Conservation (phyloP, 805 yeast genomes). For the Teunomyces pallodes region DNA sequence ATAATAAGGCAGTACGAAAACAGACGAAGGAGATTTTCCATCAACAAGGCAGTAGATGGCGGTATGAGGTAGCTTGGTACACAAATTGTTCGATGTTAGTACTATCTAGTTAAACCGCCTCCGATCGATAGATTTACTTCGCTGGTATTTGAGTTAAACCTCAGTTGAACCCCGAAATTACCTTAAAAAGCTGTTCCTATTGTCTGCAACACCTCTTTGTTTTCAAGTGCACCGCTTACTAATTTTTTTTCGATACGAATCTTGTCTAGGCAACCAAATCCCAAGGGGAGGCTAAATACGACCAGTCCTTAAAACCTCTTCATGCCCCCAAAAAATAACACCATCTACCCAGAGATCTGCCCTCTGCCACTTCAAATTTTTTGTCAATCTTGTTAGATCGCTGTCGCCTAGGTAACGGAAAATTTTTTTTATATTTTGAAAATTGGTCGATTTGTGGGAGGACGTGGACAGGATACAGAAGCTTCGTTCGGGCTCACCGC, state of each 20-base stretch:
- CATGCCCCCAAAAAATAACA: not conserved
- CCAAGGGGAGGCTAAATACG: not conserved
- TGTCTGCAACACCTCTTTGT: not conserved
- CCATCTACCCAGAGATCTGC: not conserved
- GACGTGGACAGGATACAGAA: not conserved
- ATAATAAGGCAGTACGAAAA: not conserved
- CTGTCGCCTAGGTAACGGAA: not conserved
- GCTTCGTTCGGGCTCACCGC: not conserved
- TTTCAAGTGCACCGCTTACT: not conserved
- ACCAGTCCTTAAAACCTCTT: not conserved
- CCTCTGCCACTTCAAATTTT: not conserved
- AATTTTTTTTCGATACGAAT: not conserved
- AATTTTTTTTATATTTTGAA: not conserved
- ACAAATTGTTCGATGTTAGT: not conserved
- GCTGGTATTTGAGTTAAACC: not conserved
- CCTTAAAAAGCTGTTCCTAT: not conserved
- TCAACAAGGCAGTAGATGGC: not conserved
- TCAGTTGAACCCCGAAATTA: not conserved
- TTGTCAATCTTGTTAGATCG: not conserved
- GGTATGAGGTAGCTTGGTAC: not conserved
- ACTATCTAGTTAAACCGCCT: not conserved
- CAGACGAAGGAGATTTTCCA: not conserved
- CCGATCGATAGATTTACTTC: not conserved
- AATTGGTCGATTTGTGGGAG: not conserved
- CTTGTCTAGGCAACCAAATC: not conserved